phyloP scores from a whole-genome alignment of 805 yeast species.

The Schwanniomyces pseudopolymorphus region DNA sequence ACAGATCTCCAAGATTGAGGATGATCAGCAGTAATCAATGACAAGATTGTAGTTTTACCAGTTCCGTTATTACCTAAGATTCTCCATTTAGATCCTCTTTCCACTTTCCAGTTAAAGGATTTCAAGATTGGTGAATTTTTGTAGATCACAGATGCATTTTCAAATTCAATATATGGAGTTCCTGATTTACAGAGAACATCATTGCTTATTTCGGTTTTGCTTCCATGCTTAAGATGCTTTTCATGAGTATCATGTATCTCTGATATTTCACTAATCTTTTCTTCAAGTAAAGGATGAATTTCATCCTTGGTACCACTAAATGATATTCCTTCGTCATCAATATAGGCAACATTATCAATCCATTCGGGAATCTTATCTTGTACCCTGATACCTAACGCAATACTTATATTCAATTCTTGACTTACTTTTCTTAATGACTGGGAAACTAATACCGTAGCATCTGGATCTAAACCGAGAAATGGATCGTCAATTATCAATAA shows the following conservation, averaged over 20 bases:
- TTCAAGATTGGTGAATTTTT: conserved; percentile 58
- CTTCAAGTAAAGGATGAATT: conserved; percentile 15
- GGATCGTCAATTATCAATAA: conserved; percentile 85
- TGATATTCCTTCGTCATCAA: conserved; percentile 53
- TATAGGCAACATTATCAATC: conserved; percentile 71
- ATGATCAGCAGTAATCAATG: conserved; percentile 89
- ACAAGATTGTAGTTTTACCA: conserved; percentile 86
- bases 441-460: conserved; percentile 61
- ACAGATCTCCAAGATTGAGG: conserved; percentile 91
- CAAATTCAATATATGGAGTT: conserved; percentile 45
- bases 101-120: conserved; percentile 64
- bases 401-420: conserved; percentile 45
- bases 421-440: conserved; percentile 40
- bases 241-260: conserved; percentile 15
- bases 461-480: conserved; percentile 85
- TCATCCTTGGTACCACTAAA: conserved; percentile 46
- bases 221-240: background rate
- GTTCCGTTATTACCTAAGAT: conserved; percentile 87
- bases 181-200: conserved; percentile 3
- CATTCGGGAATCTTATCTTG: conserved; percentile 80
- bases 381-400: conserved; percentile 72
- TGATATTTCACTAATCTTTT: conserved; percentile 7
- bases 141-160: conserved; percentile 64
- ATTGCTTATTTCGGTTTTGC: conserved; percentile 9
- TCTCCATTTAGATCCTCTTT: conserved; percentile 82